Evolutionary conservation across 208 protist species (phyloP), one percentile per base, ranked within the genome.

Genomic region (Leishmania major): DNA sequence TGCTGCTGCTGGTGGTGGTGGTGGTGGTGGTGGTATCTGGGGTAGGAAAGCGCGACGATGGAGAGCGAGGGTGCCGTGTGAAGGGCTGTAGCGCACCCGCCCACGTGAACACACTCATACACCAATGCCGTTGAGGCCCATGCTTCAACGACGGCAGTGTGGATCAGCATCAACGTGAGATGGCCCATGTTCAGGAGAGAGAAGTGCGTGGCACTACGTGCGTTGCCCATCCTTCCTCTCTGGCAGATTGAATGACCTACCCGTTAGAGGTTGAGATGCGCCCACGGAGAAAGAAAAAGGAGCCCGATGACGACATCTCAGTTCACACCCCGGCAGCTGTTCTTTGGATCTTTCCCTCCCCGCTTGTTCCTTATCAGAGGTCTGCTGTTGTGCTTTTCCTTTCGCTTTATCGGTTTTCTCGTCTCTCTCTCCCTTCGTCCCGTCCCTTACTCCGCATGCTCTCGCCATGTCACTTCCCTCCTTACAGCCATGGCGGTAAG

Each of bases 31-130:
- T 47, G 5, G 19, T 71, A 3, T 90, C 83, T 0, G 83, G 83
- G 62, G 75, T 87, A 15, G 75, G 80, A 55, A 85, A 82, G 64
- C 40, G 73, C 35, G 79, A 72, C 76, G 77, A 87, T 31, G 43
- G 22, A n/a, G 17, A 49, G 40, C 1, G 8, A n/a, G 43, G 28
- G 8, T 25, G 45, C 22, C 11, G 2, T 62, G 57, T 62, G 57
- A 62, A 31, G 57, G 57, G 57, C 57, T 31, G 25, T 31, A 62
- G 4, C 28, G 5, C 6, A 62, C 57, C 25, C 25, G 3, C 25
- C 13, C 28, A 25, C 17, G 57, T 6, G 25, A 62, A 31, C 25
- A 31, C 25, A 62, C 57, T 25, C 57, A 62, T 31, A 25, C 57
- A 11, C 25, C 25, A 62, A 62, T 31, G 57, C 25, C 57, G 7